phyloP scores from a whole-genome alignment of 495 filamentous ascomycete genomes.

The Aspergillus funiculosus region DNA sequence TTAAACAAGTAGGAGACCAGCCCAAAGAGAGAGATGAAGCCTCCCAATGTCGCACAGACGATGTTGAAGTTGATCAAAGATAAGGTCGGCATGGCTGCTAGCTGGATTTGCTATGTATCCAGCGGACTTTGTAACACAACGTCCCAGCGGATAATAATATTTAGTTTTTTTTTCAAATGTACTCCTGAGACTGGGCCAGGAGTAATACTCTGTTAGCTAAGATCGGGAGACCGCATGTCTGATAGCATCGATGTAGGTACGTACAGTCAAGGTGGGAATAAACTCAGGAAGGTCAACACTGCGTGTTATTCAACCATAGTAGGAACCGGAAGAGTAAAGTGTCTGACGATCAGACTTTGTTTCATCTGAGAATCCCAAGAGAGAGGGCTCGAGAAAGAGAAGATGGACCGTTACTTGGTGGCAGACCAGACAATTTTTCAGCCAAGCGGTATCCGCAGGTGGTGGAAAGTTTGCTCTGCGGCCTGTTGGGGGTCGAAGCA shows the following conservation, averaged over 20 bases:
- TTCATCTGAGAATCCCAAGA: conserved; percentile 21
- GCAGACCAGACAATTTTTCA: too few relatives aligned
- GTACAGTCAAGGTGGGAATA: background rate
- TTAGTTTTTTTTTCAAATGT: background rate
- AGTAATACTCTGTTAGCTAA: too few relatives aligned
- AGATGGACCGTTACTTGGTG: too few relatives aligned
- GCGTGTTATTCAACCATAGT: conserved; percentile 45
- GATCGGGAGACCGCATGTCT: background rate
- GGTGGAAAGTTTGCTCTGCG: too few relatives aligned
- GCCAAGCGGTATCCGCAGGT: too few relatives aligned
- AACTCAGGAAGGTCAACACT: conserved; percentile 16
- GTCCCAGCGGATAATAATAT: background rate
- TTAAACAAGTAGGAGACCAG: conserved; percentile 86
- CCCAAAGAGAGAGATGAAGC: conserved; percentile 83
- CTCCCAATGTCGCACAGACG: conserved; percentile 72
- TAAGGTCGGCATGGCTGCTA: conserved; percentile 64
- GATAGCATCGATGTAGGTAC: too few relatives aligned
- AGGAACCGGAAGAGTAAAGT: conserved; percentile 2
- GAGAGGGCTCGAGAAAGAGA: background rate
- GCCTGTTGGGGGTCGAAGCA: too few relatives aligned
- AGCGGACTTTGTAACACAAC: too few relatives aligned
- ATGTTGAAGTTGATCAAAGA: conserved; percentile 83
- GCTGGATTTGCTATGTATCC: background rate
- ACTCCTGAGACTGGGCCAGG: background rate
- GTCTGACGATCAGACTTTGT: background rate